Conservation (phyloP, 805 yeast species). For the Wickerhamomyces strasburgensis region DNA sequence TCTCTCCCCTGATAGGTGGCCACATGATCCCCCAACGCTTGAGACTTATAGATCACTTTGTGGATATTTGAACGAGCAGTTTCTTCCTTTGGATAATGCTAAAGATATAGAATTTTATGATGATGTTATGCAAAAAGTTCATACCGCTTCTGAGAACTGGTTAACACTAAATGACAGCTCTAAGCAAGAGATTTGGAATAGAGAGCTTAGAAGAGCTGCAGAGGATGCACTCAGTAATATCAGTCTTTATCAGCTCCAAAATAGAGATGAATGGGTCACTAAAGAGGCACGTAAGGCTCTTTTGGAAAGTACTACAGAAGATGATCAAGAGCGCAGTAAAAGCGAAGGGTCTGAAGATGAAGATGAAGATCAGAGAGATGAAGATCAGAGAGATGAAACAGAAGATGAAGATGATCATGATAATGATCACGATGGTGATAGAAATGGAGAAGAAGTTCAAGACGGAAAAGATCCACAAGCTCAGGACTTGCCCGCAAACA, state of each 20-base stretch:
- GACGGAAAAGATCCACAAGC: conserved; percentile 2
- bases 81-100: conserved; percentile 12
- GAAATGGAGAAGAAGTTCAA: background rate
- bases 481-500: too few species aligned
- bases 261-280: conserved; percentile 37
- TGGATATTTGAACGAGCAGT: conserved; percentile 22
- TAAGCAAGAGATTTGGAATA: conserved; percentile 38
- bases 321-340: background rate
- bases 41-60: conserved; percentile 36
- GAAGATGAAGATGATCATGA: conserved; percentile 1
- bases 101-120: conserved; percentile 14
- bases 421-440: conserved; percentile 8
- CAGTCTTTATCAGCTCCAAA: conserved; percentile 39
- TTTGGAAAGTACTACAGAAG: background rate
- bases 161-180: conserved; percentile 29
- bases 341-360: background rate
- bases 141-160: conserved; percentile 45
- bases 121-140: conserved; percentile 34
- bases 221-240: conserved; percentile 37
- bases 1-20: conserved; percentile 43
- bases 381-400: conserved; percentile 4
- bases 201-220: conserved; percentile 40
- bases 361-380: conserved; percentile 1
- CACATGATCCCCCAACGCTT: conserved; percentile 46
- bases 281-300: conserved; percentile 22